phyloP scores from a whole-genome alignment of 495 filamentous ascomycete genomes.

The Sphaerosporella brunnea region DNA sequence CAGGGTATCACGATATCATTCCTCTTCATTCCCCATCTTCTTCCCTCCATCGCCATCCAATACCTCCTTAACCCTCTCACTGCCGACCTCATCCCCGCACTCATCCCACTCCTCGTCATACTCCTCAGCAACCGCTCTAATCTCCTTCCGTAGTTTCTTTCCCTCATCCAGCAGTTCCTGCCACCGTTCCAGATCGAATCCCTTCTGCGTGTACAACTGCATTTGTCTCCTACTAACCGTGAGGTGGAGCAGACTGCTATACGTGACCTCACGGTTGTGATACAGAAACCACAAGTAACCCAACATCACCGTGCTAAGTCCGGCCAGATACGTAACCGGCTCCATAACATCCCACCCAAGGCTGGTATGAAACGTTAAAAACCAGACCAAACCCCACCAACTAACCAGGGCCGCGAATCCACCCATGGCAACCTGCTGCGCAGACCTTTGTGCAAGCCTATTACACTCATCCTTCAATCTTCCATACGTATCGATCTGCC shows the following conservation, averaged over 20 bases:
- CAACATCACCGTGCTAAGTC: constrained; percentile 52
- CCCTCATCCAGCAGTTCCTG: constrained; percentile 62
- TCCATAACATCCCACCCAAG: constrained; percentile 85
- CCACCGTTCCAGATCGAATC: constrained; percentile 63
- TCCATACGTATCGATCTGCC: constrained; percentile 45
- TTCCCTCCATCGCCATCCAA: constrained; percentile 43
- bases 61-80: constrained; percentile 51
- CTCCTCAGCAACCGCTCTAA: constrained; percentile 62
- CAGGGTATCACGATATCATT: too few species aligned
- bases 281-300: constrained; percentile 91
- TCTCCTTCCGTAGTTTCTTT: constrained; percentile 61
- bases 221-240: constrained; percentile 64
- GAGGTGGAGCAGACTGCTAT: constrained; percentile 67
- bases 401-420: constrained; percentile 52
- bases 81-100: constrained; percentile 47
- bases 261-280: constrained; percentile 75
- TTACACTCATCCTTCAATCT: constrained; percentile 73
- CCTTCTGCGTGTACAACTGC: constrained; percentile 53
- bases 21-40: too few species aligned
- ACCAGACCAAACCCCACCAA: constrained; percentile 72
- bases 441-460: constrained; percentile 50
- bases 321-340: constrained; percentile 45
- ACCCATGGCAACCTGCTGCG: constrained; percentile 59
- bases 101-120: constrained; percentile 96
- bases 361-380: constrained; percentile 58